phyloP scores from a whole-genome alignment of 768 basidiomycete species.

The Termitomyces sp. region DNA sequence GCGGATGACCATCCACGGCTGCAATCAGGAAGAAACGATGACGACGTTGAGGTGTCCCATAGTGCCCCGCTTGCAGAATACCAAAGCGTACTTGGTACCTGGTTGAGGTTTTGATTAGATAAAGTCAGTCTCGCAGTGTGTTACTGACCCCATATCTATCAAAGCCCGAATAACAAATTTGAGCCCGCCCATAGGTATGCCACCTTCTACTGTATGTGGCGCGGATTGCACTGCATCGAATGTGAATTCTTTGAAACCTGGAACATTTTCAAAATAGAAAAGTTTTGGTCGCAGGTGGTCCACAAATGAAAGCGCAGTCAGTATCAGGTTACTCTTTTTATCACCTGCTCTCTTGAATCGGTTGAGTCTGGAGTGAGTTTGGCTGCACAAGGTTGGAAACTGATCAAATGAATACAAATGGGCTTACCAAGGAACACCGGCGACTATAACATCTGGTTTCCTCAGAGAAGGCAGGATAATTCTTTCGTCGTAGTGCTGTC shows the following conservation, averaged over 20 bases:
- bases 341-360: conserved; percentile 70
- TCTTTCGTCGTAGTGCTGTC: conserved; percentile 38
- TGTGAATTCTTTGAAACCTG: conserved; percentile 44
- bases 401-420: background rate
- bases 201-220: conserved; percentile 52
- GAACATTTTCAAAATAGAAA: conserved; percentile 54
- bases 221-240: conserved; percentile 40
- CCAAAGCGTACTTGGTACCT: conserved; percentile 56
- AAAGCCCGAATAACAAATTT: conserved; percentile 65
- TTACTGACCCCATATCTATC: conserved; percentile 60
- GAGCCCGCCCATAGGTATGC: conserved; percentile 70
- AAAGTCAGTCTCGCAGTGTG: background rate
- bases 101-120: background rate
- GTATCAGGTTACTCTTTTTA: conserved; percentile 63
- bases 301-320: conserved; percentile 55
- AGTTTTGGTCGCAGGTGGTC: conserved; percentile 44
- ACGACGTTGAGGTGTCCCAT: conserved; percentile 56
- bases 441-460: conserved; percentile 48
- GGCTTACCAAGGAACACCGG: conserved; percentile 75
- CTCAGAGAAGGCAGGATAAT: conserved; percentile 7
- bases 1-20: conserved; percentile 36
- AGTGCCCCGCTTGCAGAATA: conserved; percentile 53
- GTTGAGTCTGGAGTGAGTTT: conserved; percentile 72
- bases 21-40: conserved; percentile 55
- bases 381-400: conserved; percentile 39